These are phyloP conservation scores for Raddia guianensis DNA, from an alignment of 176 grass and related monocot species.

Conservation along the genomic window DNA sequence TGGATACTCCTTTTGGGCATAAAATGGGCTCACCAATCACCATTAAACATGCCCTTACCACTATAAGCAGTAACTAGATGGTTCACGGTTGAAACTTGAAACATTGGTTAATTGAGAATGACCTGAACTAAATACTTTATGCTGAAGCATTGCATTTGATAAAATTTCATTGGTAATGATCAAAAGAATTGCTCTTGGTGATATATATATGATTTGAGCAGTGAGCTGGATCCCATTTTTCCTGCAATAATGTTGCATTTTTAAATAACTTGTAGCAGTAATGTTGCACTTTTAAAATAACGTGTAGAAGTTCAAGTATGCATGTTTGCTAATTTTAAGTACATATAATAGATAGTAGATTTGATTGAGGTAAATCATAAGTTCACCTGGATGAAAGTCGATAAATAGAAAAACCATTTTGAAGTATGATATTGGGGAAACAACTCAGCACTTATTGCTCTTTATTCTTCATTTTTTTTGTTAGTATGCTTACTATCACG, in stretches of 20 bases:
- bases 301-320: background rate
- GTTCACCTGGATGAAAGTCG: background rate
- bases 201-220: conserved; percentile 25
- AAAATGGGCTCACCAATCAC: too few relatives aligned
- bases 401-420: background rate
- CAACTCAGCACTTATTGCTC: background rate
- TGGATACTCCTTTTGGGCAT: too few relatives aligned
- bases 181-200: background rate
- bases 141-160: background rate
- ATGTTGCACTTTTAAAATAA: conserved; percentile 10
- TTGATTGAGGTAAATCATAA: conserved; percentile 29
- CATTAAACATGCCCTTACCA: background rate
- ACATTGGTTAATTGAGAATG: background rate
- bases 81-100: conserved; percentile 26
- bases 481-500: conserved; percentile 30
- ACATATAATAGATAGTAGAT: background rate
- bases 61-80: background rate
- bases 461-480: background rate
- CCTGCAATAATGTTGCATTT: conserved; percentile 5
- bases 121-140: background rate
- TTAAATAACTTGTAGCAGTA: background rate
- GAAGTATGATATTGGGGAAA: conserved; percentile 5
- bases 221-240: background rate
- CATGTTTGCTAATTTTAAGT: background rate
- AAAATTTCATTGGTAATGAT: conserved; percentile 8